Evolutionary conservation across 2,329 filamentous ascomycete genomes (phyloP).

Genomic region (Chaetomiaceae sp.): DNA sequence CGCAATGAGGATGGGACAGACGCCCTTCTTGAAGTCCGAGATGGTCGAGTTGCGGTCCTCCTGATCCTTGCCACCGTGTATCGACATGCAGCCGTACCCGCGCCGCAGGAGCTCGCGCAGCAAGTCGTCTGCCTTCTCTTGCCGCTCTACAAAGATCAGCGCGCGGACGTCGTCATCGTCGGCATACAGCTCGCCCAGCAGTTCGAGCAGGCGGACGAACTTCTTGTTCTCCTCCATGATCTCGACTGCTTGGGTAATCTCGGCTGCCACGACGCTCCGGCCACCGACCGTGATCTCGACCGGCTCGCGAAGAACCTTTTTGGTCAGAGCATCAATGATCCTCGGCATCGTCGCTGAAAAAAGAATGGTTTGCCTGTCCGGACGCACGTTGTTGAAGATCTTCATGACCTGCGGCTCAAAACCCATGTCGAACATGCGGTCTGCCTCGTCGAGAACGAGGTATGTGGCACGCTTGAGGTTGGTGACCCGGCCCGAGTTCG

Average conservation of each 20-base stretch:
- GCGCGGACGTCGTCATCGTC: constrained; percentile 85
- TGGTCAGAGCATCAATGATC: constrained; percentile 84
- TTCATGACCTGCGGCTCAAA: constrained; percentile 98
- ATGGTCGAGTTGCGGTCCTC: constrained; percentile 90
- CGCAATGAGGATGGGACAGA: constrained; percentile 84
- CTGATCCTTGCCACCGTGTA: constrained; percentile 91
- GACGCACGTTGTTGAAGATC: constrained; percentile 85
- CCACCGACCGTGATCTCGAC: constrained; percentile 92
- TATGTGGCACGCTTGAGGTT: constrained; percentile 88
- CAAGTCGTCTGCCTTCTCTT: constrained; percentile 80
- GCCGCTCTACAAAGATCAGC: constrained; percentile 86
- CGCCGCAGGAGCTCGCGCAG: constrained; percentile 75
- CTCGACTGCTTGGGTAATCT: constrained; percentile 91
- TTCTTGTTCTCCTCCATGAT: constrained; percentile 78
- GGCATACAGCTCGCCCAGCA: constrained; percentile 82
- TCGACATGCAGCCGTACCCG: constrained; percentile 86
- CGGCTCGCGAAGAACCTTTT: constrained; percentile 79
- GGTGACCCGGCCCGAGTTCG: constrained; percentile 90
- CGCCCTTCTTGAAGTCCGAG: constrained; percentile 86
- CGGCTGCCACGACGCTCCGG: constrained; percentile 78
- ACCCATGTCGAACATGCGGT: constrained; percentile 99
- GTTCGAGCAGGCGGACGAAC: constrained; percentile 75
- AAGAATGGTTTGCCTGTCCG: constrained; percentile 87
- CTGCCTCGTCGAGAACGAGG: constrained; percentile 92
- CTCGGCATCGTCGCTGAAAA: constrained; percentile 96